Percentiles rank a stretch among this genome's conserved stretches.
Evolutionary conservation across 2,329 filamentous ascomycete species (phyloP).

Genomic region (Cladosporium halotolerans): DNA sequence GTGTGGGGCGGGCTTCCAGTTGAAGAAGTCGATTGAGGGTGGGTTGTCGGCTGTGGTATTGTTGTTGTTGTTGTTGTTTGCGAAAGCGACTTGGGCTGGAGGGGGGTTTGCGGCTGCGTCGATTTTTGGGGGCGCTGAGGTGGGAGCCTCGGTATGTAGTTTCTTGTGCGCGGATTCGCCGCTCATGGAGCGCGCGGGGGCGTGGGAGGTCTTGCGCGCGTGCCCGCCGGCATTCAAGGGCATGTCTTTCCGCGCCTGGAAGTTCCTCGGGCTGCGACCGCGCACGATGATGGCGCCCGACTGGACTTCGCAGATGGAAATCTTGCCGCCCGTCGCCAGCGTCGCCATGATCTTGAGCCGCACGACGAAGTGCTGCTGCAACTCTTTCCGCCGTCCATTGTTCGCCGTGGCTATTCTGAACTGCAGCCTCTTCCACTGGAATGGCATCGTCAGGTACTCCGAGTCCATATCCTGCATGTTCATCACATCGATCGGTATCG

Average conservation of each 20-base stretch:
- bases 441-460: slow-evolving; percentile 83
- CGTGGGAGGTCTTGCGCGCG: slow-evolving; percentile 54
- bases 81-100: slow-evolving; percentile 33
- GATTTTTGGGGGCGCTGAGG: slow-evolving; percentile 25
- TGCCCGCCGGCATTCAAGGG: slow-evolving; percentile 74
- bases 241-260: slow-evolving; percentile 88
- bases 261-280: slow-evolving; percentile 87
- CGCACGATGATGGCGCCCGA: slow-evolving; percentile 91
- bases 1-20: slow-evolving; percentile 33
- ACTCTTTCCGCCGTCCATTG: slow-evolving; percentile 86
- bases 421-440: slow-evolving; percentile 88
- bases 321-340: slow-evolving; percentile 73
- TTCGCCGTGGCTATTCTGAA: slow-evolving; percentile 95
- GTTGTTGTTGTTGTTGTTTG: slow-evolving; percentile 28
- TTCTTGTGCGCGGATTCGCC: slow-evolving; percentile 24
- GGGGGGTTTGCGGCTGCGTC: slow-evolving; percentile 32
- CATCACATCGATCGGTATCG: slow-evolving; percentile 66
- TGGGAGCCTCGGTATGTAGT: slow-evolving; percentile 22
- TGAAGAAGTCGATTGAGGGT: slow-evolving; percentile 37
- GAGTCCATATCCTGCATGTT: slow-evolving; percentile 65
- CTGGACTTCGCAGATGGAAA: slow-evolving; percentile 73
- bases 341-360: slow-evolving; percentile 81
- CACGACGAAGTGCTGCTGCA: slow-evolving; percentile 93
- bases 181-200: slow-evolving; percentile 20
- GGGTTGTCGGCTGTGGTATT: slow-evolving; percentile 27